Conservation (phyloP, 345 rosid genomes). For the Syzygium jambos region DNA sequence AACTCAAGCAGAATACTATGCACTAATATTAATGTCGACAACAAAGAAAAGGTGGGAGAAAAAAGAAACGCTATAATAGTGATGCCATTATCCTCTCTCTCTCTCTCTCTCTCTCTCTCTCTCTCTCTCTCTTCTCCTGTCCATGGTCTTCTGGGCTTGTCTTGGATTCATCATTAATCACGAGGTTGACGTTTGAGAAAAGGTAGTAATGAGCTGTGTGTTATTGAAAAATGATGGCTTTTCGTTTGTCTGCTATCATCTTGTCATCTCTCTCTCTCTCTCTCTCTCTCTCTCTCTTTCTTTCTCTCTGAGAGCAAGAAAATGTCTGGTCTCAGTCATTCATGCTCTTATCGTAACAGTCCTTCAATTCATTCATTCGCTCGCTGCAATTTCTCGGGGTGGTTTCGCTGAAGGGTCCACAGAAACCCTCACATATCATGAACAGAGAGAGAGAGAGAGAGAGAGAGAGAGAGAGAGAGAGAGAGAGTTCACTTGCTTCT, state of each 20-base stretch:
- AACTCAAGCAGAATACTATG: neutral
- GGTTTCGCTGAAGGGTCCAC: constrained; percentile 7
- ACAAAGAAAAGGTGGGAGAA: neutral
- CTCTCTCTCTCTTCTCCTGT: neutral
- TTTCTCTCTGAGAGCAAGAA: constrained; percentile 18
- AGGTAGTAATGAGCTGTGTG: constrained; percentile 27
- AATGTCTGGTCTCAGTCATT: constrained; percentile 7
- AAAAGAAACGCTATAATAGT: neutral
- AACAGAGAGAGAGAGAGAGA: constrained; percentile 1
- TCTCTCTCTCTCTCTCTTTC: no score
- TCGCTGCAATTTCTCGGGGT: constrained; percentile 28
- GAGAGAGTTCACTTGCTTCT: neutral
- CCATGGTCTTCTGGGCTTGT: neutral
- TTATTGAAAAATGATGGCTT: constrained; percentile 81
- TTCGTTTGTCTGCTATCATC: constrained; percentile 31
- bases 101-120: neutral
- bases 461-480: neutral
- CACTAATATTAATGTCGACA: neutral
- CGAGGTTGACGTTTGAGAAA: constrained; percentile 45
- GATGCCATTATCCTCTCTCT: neutral
- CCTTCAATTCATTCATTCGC: constrained; percentile 23
- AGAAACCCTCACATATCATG: neutral
- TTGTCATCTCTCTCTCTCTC: constrained; percentile 1
- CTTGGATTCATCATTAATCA: constrained; percentile 36
- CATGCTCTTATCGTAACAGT: constrained; percentile 12